Conservation (phyloP, 2,329 filamentous ascomycete species). For the Aureobasidium melanogenum region DNA sequence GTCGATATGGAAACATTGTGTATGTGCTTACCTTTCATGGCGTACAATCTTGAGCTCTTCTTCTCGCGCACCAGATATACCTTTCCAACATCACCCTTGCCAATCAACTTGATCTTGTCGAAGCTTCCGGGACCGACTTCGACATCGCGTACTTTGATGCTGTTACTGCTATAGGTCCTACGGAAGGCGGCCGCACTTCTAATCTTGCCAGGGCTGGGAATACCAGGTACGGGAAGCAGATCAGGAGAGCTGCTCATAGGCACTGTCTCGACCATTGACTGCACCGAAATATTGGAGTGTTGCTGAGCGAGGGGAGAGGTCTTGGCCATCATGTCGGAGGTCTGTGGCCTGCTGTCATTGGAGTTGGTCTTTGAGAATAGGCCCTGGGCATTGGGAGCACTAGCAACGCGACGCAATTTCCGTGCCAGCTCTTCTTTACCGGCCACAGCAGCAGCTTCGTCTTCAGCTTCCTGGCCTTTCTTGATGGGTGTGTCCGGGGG, state of each 20-base stretch:
- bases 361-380: constrained; percentile 57
- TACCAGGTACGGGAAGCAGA: constrained; percentile 29
- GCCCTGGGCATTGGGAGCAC: constrained; percentile 92
- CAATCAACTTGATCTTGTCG: constrained; percentile 99
- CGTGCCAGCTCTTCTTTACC: constrained; percentile 91
- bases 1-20: neutral
- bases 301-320: constrained; percentile 31
- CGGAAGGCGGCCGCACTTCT: constrained; percentile 66
- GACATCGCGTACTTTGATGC: constrained; percentile 95
- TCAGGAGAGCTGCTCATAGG: constrained; percentile 22
- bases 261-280: constrained; percentile 45
- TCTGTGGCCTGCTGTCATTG: constrained; percentile 61
- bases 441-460: constrained; percentile 61
- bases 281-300: constrained; percentile 33
- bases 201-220: constrained; percentile 55
- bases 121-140: constrained; percentile 94
- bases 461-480: constrained; percentile 59
- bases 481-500: constrained; percentile 76
- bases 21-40: constrained; percentile 78
- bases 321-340: constrained; percentile 79
- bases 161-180: constrained; percentile 96
- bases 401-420: constrained; percentile 87
- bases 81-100: constrained; percentile 97
- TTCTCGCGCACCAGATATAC: constrained; percentile 97
- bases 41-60: constrained; percentile 90